Evolutionary conservation across 2,329 filamentous ascomycete genomes (phyloP), one percentile per base, ranked within the genome.

Genomic region (Teratosphaeria gauchensis): DNA sequence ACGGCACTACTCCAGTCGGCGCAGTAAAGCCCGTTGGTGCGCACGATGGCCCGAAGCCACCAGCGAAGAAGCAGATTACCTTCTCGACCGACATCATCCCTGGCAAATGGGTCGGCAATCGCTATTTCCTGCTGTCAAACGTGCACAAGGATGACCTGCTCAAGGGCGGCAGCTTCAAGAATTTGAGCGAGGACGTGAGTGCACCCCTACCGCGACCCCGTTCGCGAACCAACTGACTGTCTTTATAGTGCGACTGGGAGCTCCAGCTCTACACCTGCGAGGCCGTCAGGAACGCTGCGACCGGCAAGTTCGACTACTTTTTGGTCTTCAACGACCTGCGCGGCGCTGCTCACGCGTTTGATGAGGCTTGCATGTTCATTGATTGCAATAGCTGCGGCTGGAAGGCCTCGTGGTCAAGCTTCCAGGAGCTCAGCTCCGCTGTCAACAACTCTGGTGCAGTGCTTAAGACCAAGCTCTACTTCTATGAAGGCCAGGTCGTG

Each of bases 401-500:
- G 52, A 54, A 35, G 8, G 52, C 19, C 28, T 54, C 52, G 32
- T 35, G 12, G 19, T 54, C 52, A 16, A 35, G 19, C 28, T 54
- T 9, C 32, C 14, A 9, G 21, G 52, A 54, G 19, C 32, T 32
- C 16, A 35, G 16, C 16, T 11, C 28, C 19, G 52, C 52, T 28
- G 21, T 31, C 19, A 12, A 9, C 52, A 35, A 21, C 52, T 24
- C 32, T 54, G 52, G 30, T 19, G 9, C n/a, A 28, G 32, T 35
- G 5, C 52, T 31, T 4, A n/a, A 38, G 14, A 42, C 31, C 12
- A 38, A 46, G 24, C 24, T 46, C 9, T 8, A 60, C 2, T 61
- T 54, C 53, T 66, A 61, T 30, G 68, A 68, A 21, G 67, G 67
- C n/a, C 70, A 72, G 54, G 62, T 70, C 53, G 12, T 63, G 42